These are phyloP conservation scores for Plasmodium yoelii DNA, from an alignment of 169 alveolate species.

Conservation along the genomic window DNA sequence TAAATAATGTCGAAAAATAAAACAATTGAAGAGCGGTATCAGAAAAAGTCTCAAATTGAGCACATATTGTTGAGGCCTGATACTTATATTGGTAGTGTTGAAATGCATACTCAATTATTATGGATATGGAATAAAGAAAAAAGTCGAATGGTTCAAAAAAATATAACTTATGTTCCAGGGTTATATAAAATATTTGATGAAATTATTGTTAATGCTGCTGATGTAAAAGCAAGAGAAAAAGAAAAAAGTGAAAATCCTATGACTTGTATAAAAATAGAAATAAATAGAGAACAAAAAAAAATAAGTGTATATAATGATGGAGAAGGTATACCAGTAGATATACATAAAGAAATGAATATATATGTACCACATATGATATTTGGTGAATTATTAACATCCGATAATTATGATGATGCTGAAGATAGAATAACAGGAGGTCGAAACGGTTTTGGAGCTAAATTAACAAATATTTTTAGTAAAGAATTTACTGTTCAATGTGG, in stretches of 20 bases:
- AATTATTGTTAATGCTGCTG: slow-evolving; percentile 99
- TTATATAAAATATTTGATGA: slow-evolving; percentile 99
- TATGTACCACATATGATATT: slow-evolving; percentile 99
- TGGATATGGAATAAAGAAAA: slow-evolving; percentile 96
- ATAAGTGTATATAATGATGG: slow-evolving; percentile 88
- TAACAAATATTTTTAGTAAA: slow-evolving; percentile 97
- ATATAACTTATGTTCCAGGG: slow-evolving; percentile 96
- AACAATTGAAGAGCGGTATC: slow-evolving; percentile 97
- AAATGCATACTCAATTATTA: slow-evolving; percentile 91
- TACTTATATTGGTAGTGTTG: slow-evolving; percentile 97
- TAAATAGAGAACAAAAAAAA: slow-evolving; percentile 82
- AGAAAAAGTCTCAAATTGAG: slow-evolving; percentile 97
- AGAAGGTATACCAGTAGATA: slow-evolving; percentile 91
- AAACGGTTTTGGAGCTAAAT: slow-evolving; percentile 99
- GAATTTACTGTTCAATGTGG: slow-evolving; percentile 97
- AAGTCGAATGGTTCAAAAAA: slow-evolving; percentile 90
- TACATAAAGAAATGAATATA: slow-evolving; percentile 96
- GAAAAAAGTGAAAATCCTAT: slow-evolving; percentile 83
- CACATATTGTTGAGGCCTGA: slow-evolving; percentile 99
- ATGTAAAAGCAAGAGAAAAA: slow-evolving; percentile 93
- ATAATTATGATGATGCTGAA: slow-evolving; percentile 98
- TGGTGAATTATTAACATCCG: slow-evolving; percentile 98
- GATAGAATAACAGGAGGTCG: slow-evolving; percentile 99
- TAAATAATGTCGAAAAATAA: slow-evolving; percentile 79
- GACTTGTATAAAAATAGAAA: slow-evolving; percentile 89